These are phyloP conservation scores for Venturia oleaginea DNA, from an alignment of 2,329 filamentous ascomycete genomes.

Conservation along the genomic window DNA sequence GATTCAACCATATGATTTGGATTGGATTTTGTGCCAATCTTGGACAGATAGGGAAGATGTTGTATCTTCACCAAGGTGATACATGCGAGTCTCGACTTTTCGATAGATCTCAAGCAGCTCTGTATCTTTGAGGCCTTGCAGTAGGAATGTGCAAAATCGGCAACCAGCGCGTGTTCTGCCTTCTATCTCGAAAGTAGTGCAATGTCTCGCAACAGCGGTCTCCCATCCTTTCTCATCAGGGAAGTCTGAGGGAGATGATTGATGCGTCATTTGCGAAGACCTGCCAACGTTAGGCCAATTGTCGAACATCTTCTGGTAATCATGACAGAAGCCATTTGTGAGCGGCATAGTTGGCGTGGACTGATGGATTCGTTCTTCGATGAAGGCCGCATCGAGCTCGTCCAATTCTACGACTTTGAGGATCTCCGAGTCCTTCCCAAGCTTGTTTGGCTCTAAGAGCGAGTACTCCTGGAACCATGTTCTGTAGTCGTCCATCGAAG, in stretches of 20 bases:
- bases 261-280: neutral
- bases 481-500: neutral
- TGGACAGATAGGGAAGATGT: neutral
- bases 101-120: neutral
- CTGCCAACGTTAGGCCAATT: neutral
- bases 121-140: neutral
- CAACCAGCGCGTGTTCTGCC: neutral
- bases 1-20: neutral
- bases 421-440: neutral
- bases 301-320: neutral
- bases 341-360: neutral
- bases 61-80: neutral
- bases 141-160: neutral
- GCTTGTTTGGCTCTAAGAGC: neutral
- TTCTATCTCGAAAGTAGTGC: neutral
- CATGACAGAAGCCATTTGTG: neutral
- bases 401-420: neutral
- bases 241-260: neutral
- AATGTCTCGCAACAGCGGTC: neutral
- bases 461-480: neutral
- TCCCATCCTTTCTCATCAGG: slow-evolving; percentile 1
- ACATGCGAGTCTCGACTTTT: neutral
- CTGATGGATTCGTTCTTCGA: neutral
- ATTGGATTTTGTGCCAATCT: neutral
- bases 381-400: neutral